Percentiles rank a stretch among this genome's conserved stretches.
These are phyloP conservation scores for Aspergillus japonicus DNA, from an alignment of 2,329 filamentous ascomycete species.

Conservation along the genomic window DNA sequence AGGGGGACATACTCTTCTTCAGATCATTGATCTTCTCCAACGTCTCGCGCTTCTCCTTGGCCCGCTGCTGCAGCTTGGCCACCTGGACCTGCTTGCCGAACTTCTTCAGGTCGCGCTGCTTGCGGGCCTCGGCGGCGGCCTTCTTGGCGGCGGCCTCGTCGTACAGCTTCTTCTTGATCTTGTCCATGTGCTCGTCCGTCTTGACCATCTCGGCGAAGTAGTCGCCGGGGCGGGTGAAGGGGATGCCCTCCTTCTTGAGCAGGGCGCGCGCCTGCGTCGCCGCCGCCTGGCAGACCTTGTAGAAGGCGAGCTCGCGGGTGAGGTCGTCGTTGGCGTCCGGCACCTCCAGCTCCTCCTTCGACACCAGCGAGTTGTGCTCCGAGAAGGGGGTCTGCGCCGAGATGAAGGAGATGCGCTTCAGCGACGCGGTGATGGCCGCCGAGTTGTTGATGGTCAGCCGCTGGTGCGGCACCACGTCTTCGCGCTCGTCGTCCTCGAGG, in stretches of 20 bases:
- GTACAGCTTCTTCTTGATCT: conserved; percentile 88
- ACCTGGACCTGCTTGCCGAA: conserved; percentile 98
- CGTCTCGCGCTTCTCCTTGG: conserved; percentile 87
- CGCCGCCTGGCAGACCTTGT: conserved; percentile 81
- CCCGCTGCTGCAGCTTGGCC: conserved; percentile 89
- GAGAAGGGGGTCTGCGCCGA: conserved; percentile 72
- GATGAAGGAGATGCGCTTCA: conserved; percentile 62
- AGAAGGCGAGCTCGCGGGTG: conserved; percentile 88
- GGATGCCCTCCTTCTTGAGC: conserved; percentile 76
- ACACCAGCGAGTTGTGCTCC: conserved; percentile 74
- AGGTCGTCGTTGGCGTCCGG: conserved; percentile 87
- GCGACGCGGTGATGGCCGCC: conserved; percentile 73
- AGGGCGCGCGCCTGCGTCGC: conserved; percentile 70
- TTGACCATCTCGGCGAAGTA: conserved; percentile 99
- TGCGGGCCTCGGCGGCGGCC: conserved; percentile 84
- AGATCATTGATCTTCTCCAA: conserved; percentile 92
- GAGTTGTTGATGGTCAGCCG: conserved; percentile 98
- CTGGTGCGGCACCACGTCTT: conserved; percentile 85
- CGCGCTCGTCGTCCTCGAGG: conserved; percentile 74
- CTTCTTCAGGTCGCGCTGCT: conserved; percentile 94
- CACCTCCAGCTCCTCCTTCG: conserved; percentile 68
- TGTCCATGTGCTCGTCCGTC: conserved; percentile 96
- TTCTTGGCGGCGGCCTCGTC: conserved; percentile 92
- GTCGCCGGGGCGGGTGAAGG: conserved; percentile 85
- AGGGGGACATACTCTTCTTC: conserved; percentile 79